phyloP scores from a whole-genome alignment of 164 flowering plant species.

The Annona squamosa region DNA sequence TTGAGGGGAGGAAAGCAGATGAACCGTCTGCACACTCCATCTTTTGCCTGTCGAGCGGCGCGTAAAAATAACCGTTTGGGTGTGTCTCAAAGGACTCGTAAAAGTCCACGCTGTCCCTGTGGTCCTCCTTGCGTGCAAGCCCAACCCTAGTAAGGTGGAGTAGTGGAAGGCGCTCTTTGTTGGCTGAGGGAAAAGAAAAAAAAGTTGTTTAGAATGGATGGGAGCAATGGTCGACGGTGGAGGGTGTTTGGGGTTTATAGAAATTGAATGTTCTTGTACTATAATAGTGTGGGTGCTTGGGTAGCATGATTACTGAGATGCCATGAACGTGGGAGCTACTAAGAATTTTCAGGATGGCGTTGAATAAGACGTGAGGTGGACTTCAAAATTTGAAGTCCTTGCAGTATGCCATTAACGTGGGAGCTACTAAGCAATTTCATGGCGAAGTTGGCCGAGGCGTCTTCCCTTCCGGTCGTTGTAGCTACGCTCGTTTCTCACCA shows the following conservation, averaged over 20 bases:
- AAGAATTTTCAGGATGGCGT: neutral
- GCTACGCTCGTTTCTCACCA: neutral
- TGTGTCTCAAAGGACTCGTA: constrained; percentile 48
- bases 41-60: constrained; percentile 44
- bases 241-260: neutral
- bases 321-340: constrained; percentile 8
- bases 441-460: no score
- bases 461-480: constrained; percentile 1
- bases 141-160: constrained; percentile 35
- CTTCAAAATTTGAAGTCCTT: neutral
- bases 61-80: constrained; percentile 62
- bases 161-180: constrained; percentile 14
- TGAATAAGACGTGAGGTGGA: no score
- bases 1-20: constrained; percentile 60
- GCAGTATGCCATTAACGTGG: no score
- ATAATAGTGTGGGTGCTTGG: neutral
- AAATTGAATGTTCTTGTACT: neutral
- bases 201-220: neutral
- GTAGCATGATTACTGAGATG: neutral
- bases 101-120: constrained; percentile 44
- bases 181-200: constrained; percentile 2
- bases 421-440: neutral
- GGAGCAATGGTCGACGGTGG: neutral
- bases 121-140: constrained; percentile 63
- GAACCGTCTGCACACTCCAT: constrained; percentile 61